Base-by-base conservation (phyloP, 768 basidiomycete genomes). In the Sarcodon sp. region DNA sequence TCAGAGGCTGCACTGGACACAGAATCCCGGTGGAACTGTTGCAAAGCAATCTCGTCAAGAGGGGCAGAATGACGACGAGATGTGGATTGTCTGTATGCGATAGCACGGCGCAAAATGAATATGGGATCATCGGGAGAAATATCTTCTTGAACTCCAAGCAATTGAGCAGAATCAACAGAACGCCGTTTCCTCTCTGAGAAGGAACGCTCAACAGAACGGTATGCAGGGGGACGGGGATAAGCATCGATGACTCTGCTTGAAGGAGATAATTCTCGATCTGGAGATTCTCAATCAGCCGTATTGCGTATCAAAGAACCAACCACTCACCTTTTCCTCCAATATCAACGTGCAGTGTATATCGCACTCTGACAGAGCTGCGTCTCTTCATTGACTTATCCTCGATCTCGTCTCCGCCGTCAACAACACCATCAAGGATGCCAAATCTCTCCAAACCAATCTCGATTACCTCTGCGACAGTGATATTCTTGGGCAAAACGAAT, bases 401-500 rank as follows among this genome's bases (percentile, higher is more conserved):
- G 1, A 99, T 77, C 58, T 97, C 94, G 61, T 99, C 96, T 1
- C 96, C 96, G 2, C 96, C 96, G 61, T 97, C 93, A 2, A 98
- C 94, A 1, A 99, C 91, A n/a, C 93, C 96, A 35, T 96, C 94
- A 34, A 77, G 69, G 48, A 99, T 96, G 2, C 96, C 96, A 59
- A 98, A 97, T 50, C 91, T 68, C 59, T 97, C 96, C 53, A 99
- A 61, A 5, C 84, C 87, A 35, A 87, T 70, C 62, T 99, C 96
- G 35, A 96, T 90, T 11, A 93, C 92, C 64, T 99, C 96, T 0
- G 92, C 89, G 3, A 97, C 96, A 0, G 90, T 98, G 34, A 87
- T 82, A 57, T 96, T 98, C 64, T 89, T 86, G 1, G 94, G 89
- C 66, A 98, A 84, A 52, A 87, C 77, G 61, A 98, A 87, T 43